A percentile compares a stretch with the other conserved stretches of the same genome.
Conservation (phyloP, 441 rosid genomes). For the Eutrema salsugineum region DNA sequence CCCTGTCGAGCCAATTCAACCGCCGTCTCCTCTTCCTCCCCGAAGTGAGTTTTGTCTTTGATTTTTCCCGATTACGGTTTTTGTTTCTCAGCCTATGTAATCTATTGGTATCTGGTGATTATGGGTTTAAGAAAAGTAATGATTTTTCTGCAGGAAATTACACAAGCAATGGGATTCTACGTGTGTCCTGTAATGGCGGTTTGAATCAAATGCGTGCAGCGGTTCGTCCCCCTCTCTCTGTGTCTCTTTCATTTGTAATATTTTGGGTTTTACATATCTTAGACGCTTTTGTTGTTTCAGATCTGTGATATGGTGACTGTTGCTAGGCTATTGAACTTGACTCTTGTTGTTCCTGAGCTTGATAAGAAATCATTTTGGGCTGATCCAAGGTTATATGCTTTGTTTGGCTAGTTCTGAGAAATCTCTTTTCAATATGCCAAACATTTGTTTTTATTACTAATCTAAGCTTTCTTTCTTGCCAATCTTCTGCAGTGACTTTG, state of each 20-base stretch:
- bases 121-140: slow-evolving; percentile 5
- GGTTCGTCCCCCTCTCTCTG: slow-evolving; percentile 46
- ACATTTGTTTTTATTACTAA: too few relatives aligned
- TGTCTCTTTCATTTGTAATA: background rate
- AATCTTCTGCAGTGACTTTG: slow-evolving; percentile 73
- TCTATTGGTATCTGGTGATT: background rate
- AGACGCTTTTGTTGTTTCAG: slow-evolving; percentile 40
- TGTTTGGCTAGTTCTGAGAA: too few relatives aligned
- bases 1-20: slow-evolving; percentile 30
- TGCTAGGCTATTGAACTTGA: slow-evolving; percentile 85
- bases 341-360: slow-evolving; percentile 92
- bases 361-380: slow-evolving; percentile 98
- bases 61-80: background rate
- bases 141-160: slow-evolving; percentile 63
- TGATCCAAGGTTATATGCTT: slow-evolving; percentile 93
- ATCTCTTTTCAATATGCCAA: too few relatives aligned
- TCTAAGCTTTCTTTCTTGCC: too few relatives aligned
- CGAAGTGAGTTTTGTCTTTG: slow-evolving; percentile 44
- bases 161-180: slow-evolving; percentile 73
- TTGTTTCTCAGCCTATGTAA: background rate
- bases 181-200: slow-evolving; percentile 95
- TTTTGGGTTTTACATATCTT: background rate
- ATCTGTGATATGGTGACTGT: slow-evolving; percentile 95
- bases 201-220: slow-evolving; percentile 99
- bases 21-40: slow-evolving; percentile 42